Base-by-base conservation (phyloP, 2,329 filamentous ascomycete species). In the Epichloe hybrida region DNA sequence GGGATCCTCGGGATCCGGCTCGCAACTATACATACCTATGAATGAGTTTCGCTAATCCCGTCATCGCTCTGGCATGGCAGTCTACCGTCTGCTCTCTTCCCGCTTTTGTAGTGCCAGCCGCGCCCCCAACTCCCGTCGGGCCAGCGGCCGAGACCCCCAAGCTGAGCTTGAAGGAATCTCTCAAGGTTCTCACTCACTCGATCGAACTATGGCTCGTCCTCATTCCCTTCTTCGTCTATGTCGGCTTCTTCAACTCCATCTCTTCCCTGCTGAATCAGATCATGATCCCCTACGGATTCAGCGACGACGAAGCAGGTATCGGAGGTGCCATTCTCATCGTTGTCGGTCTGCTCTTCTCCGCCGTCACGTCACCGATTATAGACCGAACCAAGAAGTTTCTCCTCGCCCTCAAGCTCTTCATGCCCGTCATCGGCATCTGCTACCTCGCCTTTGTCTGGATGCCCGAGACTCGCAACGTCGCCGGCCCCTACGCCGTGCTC, bases 241-340 rank as follows among this genome's bases (percentile, higher is more conserved):
- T 95, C 54, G 89, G 86, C 59, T 84, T 93, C 71, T 98, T 98
- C 81, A 97, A 97, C 74, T 85, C 85, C 57, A 73, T 90, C 57
- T 94, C 89, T 47, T 86, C 86, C 2, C 79, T 97, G 1, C 75
- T 97, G 9, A 95, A 91, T 70, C 91, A 96, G 64, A 87, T 97
- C 63, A 78, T 97, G 56, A 72, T 79, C 39, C 93, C 93, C 0
- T 91, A 96, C 69, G 86, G 81, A 60, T 95, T 88, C 75, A 77
- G 72, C 53, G 85, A 95, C 64, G 84, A 84, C 56, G 77, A 95
- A 51, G 87, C 91, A 21, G 93, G 93, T 36, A 90, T 97, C 60
- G 88, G 84, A 11, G 93, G 93, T 56, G 93, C 86, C 0, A 68
- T 97, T 8, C 77, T 97, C 36, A 97, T 97, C 63, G 75, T 95